phyloP scores from a whole-genome alignment of 441 rosid genomes.

The Viola pubescens region DNA sequence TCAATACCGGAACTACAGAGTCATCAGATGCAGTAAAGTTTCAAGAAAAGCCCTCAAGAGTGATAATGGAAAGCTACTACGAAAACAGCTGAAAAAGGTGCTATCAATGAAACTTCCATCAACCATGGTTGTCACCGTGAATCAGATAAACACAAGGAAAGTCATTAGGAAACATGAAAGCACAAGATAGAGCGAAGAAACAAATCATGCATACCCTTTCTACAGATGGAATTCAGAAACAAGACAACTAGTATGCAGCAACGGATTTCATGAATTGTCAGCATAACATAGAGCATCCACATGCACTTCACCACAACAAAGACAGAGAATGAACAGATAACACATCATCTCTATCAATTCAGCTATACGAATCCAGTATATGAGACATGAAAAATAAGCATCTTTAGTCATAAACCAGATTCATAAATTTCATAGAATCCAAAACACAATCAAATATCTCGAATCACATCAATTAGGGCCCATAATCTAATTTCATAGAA shows the following conservation, averaged over 20 bases:
- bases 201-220: not conserved
- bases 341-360: not conserved
- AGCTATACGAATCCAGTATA: conserved; percentile 3
- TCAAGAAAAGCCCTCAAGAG: too few relatives aligned
- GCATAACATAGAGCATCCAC: not conserved
- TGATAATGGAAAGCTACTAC: too few relatives aligned
- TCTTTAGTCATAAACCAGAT: too few relatives aligned
- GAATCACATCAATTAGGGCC: not conserved
- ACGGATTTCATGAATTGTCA: not conserved
- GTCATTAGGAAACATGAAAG: conserved; percentile 42
- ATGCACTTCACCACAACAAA: not conserved
- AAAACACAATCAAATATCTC: too few relatives aligned
- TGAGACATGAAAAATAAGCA: too few relatives aligned
- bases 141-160: conserved; percentile 28
- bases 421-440: too few relatives aligned
- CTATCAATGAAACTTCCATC: conserved; percentile 25
- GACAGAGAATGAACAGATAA: not conserved
- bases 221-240: conserved; percentile 6
- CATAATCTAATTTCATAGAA: too few relatives aligned
- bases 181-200: not conserved
- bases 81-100: conserved; percentile 25
- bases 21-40: too few relatives aligned
- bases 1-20: too few relatives aligned
- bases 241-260: not conserved
- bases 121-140: conserved; percentile 29